Evolutionary conservation across 164 flowering plant species (phyloP), one percentile per base, ranked within the genome.

Genomic region (Aristolochia californica): DNA sequence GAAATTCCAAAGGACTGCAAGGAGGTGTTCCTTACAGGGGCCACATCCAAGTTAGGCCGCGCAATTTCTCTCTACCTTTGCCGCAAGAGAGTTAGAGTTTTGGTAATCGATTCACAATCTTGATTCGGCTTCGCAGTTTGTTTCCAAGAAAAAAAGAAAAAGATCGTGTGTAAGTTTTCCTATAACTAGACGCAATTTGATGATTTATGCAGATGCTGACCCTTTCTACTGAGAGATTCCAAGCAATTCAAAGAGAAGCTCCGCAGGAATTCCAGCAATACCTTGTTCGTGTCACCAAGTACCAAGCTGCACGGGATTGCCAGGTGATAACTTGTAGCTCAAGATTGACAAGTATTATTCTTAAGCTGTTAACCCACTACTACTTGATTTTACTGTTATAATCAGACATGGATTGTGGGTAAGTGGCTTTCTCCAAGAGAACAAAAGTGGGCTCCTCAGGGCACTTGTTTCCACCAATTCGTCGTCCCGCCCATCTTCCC

Each of bases 41-140:
- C 98, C n/a, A 91, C 98, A 44, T 91, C 98, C 11, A 91, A 91
- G 78, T 87, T 91, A 13, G 98, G 98, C 27, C 72, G 98, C 62
- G 95, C 96, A 58, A 91, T 93, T 67, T 95, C 98, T 16, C 91
- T 93, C 44, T 88, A 93, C 66, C 95, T 91, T 2, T 84, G 91
- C 53, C 74, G 73, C 14, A 64, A 45, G 44, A 70, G 66, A 70
- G 76, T 91, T 0, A 70, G 82, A 16, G 97, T 91, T 20, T 74
- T 91, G 64, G 98, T 91, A 76, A 75, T 71, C 20, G 26, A 7
- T n/a, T n/a, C n/a, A n/a, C n/a, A n/a, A n/a, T n/a, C n/a, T n/a
- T n/a, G n/a, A n/a, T n/a, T n/a, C n/a, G n/a, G n/a, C n/a, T n/a
- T n/a, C n/a, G n/a, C n/a, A n/a, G n/a, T n/a, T n/a, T n/a, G n/a